Evolutionary conservation across 1,139 yeast species (phyloP).

Genomic region (Kurtzmaniella quercitrusa): DNA sequence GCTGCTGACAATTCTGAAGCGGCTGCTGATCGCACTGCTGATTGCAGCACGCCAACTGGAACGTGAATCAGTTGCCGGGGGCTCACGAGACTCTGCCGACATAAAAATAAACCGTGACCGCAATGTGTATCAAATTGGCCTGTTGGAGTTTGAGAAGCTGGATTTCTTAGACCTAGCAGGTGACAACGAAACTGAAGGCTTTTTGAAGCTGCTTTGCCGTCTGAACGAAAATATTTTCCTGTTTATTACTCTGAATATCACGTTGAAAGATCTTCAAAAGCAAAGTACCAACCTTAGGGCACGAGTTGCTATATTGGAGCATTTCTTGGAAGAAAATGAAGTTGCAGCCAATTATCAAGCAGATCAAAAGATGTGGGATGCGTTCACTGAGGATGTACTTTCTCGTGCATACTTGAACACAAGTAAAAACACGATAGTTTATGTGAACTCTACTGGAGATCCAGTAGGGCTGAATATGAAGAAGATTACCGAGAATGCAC

Average conservation of each 20-base stretch:
- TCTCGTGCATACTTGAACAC: conserved; percentile 30
- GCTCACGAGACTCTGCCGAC: conserved; percentile 13
- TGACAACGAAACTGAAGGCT: conserved; percentile 48
- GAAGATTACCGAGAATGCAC: conserved; percentile 29
- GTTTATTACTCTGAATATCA: conserved; percentile 43
- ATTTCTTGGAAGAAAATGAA: conserved; percentile 35
- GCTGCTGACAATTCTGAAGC: conserved; percentile 2
- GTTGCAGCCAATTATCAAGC: conserved; percentile 32
- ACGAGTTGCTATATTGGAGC: conserved; percentile 33
- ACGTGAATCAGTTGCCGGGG: conserved; percentile 10
- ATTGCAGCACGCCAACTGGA: conserved; percentile 4
- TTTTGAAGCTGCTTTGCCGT: conserved; percentile 45
- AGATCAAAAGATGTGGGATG: conserved; percentile 28
- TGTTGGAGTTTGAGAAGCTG: conserved; percentile 51
- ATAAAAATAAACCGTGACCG: conserved; percentile 17
- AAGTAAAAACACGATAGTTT: conserved; percentile 30
- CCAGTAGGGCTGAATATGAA: conserved; percentile 16
- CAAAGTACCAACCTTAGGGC: conserved; percentile 38
- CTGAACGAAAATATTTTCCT: conserved; percentile 44
- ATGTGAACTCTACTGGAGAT: conserved; percentile 17
- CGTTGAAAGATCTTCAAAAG: conserved; percentile 45
- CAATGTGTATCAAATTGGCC: conserved; percentile 49
- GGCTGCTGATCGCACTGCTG: conserved; percentile 2
- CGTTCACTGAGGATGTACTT: conserved; percentile 31
- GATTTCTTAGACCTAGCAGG: conserved; percentile 45